Evolutionary conservation across 129 eudicot species (phyloP).

Genomic region (Heracleum sosnowskyi): DNA sequence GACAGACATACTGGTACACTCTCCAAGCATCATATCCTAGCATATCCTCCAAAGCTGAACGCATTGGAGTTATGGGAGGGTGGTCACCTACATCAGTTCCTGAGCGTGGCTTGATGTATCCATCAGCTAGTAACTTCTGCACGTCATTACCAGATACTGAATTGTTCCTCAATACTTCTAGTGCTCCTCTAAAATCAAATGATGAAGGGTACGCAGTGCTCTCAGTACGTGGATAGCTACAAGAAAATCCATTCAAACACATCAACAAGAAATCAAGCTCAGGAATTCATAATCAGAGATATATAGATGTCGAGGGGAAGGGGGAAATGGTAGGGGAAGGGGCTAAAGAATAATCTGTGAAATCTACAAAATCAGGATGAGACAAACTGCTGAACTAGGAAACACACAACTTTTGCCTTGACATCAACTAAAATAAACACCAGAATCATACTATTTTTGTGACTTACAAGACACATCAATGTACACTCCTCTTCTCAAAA

Average conservation of each 20-base stretch:
- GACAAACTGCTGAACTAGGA: not conserved
- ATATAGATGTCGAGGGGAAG: not conserved
- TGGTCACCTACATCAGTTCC: constrained; percentile 95
- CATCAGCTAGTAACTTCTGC: constrained; percentile 45
- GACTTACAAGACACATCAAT: not conserved
- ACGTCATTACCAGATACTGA: constrained; percentile 60
- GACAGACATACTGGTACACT: constrained; percentile 85
- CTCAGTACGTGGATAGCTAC: constrained; percentile 95
- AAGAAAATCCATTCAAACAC: constrained; percentile 10
- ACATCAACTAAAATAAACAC: not conserved
- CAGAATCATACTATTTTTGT: not conserved
- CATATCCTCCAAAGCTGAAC: constrained; percentile 80
- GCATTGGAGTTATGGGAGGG: constrained; percentile 94
- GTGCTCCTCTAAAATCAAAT: constrained; percentile 83
- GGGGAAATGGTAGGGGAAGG: not conserved
- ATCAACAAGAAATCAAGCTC: constrained; percentile 1
- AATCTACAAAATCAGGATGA: not conserved
- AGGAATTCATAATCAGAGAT: not conserved
- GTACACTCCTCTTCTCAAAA: not conserved
- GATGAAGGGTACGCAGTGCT: constrained; percentile 95
- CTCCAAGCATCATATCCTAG: constrained; percentile 87
- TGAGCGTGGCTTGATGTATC: constrained; percentile 59
- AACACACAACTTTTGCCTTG: not conserved
- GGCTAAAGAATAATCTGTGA: not conserved
- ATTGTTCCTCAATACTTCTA: constrained; percentile 50